Evolutionary conservation across 2,329 filamentous ascomycete species (phyloP).

Genomic region (Ophiostoma tasmaniense): DNA sequence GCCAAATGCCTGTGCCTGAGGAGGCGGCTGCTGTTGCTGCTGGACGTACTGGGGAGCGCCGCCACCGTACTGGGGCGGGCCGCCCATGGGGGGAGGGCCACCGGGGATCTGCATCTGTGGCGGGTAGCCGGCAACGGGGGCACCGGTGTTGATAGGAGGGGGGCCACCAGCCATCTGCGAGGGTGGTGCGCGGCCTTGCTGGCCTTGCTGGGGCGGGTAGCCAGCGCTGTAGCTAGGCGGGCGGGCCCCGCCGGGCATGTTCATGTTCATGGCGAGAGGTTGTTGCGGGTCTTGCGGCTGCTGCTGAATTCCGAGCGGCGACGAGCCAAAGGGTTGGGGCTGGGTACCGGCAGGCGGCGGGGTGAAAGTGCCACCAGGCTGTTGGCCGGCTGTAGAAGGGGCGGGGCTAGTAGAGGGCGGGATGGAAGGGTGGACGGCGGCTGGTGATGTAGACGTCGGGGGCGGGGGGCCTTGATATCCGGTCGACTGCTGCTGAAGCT

Average conservation of each 20-base stretch:
- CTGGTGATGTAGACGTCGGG: conserved; percentile 23
- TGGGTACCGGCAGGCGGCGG: conserved; percentile 13
- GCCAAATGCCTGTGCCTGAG: conserved; percentile 33
- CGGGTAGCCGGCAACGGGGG: conserved; percentile 51
- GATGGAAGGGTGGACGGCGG: conserved; percentile 37
- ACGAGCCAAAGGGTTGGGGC: conserved; percentile 12
- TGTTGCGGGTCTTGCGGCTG: not conserved
- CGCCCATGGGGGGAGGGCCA: conserved; percentile 35
- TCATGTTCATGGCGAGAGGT: conserved; percentile 54
- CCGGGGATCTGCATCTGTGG: conserved; percentile 42
- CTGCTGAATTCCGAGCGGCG: conserved; percentile 29
- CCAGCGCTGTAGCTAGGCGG: conserved; percentile 56
- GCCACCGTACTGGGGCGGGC: conserved; percentile 39
- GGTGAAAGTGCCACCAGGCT: conserved; percentile 11
- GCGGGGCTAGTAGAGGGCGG: conserved; percentile 31
- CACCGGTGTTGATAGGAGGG: conserved; percentile 58
- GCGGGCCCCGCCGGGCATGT: conserved; percentile 41
- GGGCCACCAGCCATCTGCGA: conserved; percentile 55
- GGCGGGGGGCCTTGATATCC: conserved; percentile 15
- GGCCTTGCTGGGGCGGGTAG: conserved; percentile 34
- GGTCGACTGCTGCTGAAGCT: conserved; percentile 27
- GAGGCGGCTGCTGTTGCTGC: conserved; percentile 27
- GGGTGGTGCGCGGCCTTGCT: conserved; percentile 44
- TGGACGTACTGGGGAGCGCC: conserved; percentile 39
- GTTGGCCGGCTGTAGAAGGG: conserved; percentile 10